Evolutionary conservation across 2,329 filamentous ascomycete species (phyloP), one percentile per base, ranked within the genome.

Genomic region (Gliomastix tumulicola): DNA sequence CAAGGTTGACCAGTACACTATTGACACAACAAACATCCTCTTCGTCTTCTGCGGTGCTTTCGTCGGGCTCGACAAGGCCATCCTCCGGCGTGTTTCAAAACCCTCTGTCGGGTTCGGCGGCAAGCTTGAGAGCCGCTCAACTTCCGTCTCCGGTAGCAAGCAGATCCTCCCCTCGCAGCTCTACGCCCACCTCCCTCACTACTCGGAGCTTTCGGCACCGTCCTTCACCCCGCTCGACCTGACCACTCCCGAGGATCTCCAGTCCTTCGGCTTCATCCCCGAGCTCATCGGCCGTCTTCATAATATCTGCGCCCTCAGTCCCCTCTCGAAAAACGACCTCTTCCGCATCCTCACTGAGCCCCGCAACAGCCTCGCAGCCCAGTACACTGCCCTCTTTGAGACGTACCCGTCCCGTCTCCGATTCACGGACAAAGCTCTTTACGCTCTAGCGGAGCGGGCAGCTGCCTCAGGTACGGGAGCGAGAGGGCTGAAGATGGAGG

Each of bases 41-140:
- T 98, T 98, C 62, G 88, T 98, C 30, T 95, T 92, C 57, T 94
- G 89, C 11, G 92, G 92, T 15, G 92, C 92, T 15, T 98, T 98
- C 55, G 85, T 94, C 23, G 90, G 89, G 3, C 69, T 97, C 2
- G 87, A 96, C 51, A 95, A 94, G 56, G 75, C 84, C 22, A 77
- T 98, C 34, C 69, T 94, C 41, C 84, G 88, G 40, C 81, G 92
- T n/a, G 82, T 97, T 31, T 83, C 88, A 11, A 88, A 84, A 52
- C 74, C 76, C 0, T 84, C 86, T 4, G 90, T 98, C 47, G 92
- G 92, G 1, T 98, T 98, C 50, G 89, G 89, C 6, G 88, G 89
- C 5, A 80, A 84, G 17, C 76, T 97, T 15, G 79, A 84, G 12
- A 63, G 65, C n/a, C 59, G 63, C 15, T n/a, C n/a, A n/a, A 65